A percentile compares a stretch with the other conserved stretches of the same genome.
These are phyloP conservation scores for Kuraishia piskuri DNA, from an alignment of 805 yeast genomes.

Conservation along the genomic window DNA sequence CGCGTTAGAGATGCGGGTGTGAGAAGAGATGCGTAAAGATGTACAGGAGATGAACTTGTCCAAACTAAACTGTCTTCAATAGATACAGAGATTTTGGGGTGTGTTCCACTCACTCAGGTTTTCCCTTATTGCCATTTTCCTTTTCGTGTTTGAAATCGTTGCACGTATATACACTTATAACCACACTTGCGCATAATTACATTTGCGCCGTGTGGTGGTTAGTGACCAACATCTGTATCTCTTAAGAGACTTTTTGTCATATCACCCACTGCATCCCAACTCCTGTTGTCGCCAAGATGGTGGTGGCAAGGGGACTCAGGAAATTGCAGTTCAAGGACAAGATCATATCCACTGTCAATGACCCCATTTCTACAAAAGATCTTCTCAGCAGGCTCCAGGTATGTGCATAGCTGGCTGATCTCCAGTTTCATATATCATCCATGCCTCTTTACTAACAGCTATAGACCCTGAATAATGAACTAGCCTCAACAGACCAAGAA, in stretches of 20 bases:
- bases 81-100: no score
- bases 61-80: no score
- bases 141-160: no score
- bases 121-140: no score
- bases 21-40: not conserved
- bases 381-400: slow-evolving; percentile 46
- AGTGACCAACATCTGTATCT: no score
- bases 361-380: slow-evolving; percentile 55
- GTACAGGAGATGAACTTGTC: not conserved
- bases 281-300: no score
- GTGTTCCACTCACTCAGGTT: no score
- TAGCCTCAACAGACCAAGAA: slow-evolving; percentile 57
- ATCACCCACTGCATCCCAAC: not conserved
- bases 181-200: no score
- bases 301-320: not conserved
- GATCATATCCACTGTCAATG: slow-evolving; percentile 47
- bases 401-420: slow-evolving; percentile 8
- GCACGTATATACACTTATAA: no score
- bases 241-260: no score
- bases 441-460: not conserved
- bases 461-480: slow-evolving; percentile 49
- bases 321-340: slow-evolving; percentile 1
- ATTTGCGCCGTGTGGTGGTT: no score
- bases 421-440: no score
- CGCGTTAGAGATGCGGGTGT: not conserved